phyloP scores from a whole-genome alignment of 306 rosid genomes.

The Lathyrus tuberosus region DNA sequence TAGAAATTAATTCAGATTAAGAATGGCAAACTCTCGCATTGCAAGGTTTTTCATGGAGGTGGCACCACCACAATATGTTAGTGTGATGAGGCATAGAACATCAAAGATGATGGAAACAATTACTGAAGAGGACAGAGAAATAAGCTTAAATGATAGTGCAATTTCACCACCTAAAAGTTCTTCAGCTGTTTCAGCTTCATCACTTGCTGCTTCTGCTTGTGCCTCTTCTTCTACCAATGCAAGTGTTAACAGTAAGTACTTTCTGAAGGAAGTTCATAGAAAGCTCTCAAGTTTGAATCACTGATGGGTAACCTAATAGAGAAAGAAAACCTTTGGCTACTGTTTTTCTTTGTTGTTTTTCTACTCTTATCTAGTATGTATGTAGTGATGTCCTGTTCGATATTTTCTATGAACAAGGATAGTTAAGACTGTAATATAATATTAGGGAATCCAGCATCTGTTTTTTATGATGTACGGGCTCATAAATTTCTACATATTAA shows the following conservation, averaged over 20 bases:
- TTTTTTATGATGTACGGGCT: no score
- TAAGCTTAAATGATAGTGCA: slow-evolving; percentile 33
- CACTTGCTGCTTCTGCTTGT: slow-evolving; percentile 35
- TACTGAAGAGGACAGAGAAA: slow-evolving; percentile 79
- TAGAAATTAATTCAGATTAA: not conserved
- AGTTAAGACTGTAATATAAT: no score
- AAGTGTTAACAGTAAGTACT: slow-evolving; percentile 40
- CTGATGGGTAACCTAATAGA: slow-evolving; percentile 31
- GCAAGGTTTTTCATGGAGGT: slow-evolving; percentile 86
- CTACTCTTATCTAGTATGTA: not conserved
- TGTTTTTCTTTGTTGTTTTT: slow-evolving; percentile 31
- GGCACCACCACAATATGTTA: slow-evolving; percentile 90
- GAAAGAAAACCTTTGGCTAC: not conserved
- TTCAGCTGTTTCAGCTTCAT: slow-evolving; percentile 18
- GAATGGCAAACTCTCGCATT: slow-evolving; percentile 74
- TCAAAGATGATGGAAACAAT: slow-evolving; percentile 88
- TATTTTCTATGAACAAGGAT: no score
- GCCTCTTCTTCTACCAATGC: slow-evolving; percentile 35
- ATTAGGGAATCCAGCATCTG: no score
- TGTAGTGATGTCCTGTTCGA: no score
- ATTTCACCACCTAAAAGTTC: slow-evolving; percentile 34
- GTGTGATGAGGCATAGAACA: slow-evolving; percentile 78
- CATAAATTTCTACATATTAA: not conserved
- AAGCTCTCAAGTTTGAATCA: slow-evolving; percentile 54
- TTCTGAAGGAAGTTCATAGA: slow-evolving; percentile 53